Percentiles rank a stretch among this genome's conserved stretches.
Conservation (phyloP, 768 basidiomycete species). For the Lactifluus subvellereus region DNA sequence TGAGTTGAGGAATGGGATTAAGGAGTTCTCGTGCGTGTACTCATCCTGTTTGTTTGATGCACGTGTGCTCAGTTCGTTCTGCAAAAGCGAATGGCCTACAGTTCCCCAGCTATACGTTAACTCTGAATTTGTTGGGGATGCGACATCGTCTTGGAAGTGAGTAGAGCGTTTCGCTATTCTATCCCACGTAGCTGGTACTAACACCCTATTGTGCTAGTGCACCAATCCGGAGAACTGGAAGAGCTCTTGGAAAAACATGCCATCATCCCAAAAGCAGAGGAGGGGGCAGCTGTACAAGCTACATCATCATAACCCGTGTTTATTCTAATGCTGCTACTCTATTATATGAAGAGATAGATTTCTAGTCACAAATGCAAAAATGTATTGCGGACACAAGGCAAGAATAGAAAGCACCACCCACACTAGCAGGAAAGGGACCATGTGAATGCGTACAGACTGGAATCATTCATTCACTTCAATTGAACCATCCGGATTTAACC, state of each 20-base stretch:
- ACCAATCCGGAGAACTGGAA: constrained; percentile 92
- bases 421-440: not conserved
- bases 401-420: not conserved
- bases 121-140: constrained; percentile 97
- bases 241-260: constrained; percentile 65
- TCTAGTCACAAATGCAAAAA: not conserved
- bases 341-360: not conserved
- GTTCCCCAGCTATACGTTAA: constrained; percentile 93
- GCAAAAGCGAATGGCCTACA: constrained; percentile 88
- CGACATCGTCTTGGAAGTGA: constrained; percentile 89
- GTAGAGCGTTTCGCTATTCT: constrained; percentile 32
- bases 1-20: constrained; percentile 80
- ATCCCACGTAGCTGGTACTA: not conserved
- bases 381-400: not conserved
- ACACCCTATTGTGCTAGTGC: constrained; percentile 53
- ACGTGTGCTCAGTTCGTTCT: not conserved
- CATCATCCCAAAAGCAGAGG: constrained; percentile 51
- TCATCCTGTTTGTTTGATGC: not conserved
- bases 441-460: not conserved
- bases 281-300: constrained; percentile 21
- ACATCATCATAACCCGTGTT: constrained; percentile 19
- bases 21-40: constrained; percentile 90
- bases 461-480: constrained; percentile 42
- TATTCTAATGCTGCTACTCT: not conserved
- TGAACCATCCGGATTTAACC: constrained; percentile 43